Evolutionary conservation across 2,329 filamentous ascomycete genomes (phyloP).

Genomic region (Saccharata proteae): DNA sequence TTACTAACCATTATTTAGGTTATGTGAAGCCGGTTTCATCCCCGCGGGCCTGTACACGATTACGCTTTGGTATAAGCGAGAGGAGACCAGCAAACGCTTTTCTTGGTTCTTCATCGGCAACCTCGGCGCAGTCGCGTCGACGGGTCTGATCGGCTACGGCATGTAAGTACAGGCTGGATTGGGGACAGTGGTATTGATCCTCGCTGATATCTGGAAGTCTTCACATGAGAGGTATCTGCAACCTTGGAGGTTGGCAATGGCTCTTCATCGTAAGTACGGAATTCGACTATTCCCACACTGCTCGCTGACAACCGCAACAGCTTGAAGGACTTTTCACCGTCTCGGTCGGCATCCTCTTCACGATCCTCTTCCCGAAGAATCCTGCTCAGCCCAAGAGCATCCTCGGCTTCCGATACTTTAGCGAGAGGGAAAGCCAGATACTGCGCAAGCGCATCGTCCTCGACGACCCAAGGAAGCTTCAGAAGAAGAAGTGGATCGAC

Average conservation of each 20-base stretch:
- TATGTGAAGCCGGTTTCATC: slow-evolving; percentile 45
- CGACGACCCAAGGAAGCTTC: slow-evolving; percentile 8
- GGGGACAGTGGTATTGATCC: too few species aligned
- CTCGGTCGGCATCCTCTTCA: slow-evolving; percentile 29
- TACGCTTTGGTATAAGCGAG: slow-evolving; percentile 43
- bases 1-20: slow-evolving; percentile 4
- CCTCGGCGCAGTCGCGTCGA: slow-evolving; percentile 37
- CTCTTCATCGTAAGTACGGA: slow-evolving; percentile 28
- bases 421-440: slow-evolving; percentile 30
- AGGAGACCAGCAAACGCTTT: slow-evolving; percentile 40
- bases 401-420: slow-evolving; percentile 28
- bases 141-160: slow-evolving; percentile 26
- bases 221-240: slow-evolving; percentile 36
- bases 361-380: slow-evolving; percentile 34
- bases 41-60: slow-evolving; percentile 41
- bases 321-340: slow-evolving; percentile 44
- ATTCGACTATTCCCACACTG: background rate
- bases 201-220: too few species aligned
- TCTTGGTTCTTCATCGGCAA: slow-evolving; percentile 47
- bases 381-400: slow-evolving; percentile 32
- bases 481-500: slow-evolving; percentile 7
- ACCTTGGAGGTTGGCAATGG: slow-evolving; percentile 45
- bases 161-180: slow-evolving; percentile 12
- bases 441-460: slow-evolving; percentile 16
- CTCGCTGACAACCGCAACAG: background rate